phyloP scores from a whole-genome alignment of 2,329 filamentous ascomycete species.

The Fusarium oxysporum region DNA sequence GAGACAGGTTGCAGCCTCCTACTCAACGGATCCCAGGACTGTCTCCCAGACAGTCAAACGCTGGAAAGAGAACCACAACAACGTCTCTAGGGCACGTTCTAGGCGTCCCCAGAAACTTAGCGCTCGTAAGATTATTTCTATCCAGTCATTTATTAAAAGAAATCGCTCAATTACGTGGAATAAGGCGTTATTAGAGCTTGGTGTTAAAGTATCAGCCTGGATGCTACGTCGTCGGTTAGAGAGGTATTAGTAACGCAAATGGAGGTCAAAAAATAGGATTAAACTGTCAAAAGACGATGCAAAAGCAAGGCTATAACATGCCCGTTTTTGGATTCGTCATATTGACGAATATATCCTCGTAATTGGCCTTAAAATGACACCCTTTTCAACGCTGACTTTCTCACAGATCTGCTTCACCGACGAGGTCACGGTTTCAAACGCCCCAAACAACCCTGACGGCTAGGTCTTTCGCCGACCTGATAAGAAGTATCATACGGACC shows the following conservation, averaged over 20 bases:
- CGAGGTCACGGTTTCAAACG: neutral
- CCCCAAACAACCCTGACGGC: neutral
- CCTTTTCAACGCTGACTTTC: neutral
- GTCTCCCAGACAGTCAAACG: no score
- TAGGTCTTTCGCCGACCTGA: neutral
- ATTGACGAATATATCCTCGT: neutral
- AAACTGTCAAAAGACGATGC: neutral
- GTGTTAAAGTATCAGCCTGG: no score
- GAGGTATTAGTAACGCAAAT: no score
- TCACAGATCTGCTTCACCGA: neutral
- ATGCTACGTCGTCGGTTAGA: accelerated
- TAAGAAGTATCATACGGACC: neutral
- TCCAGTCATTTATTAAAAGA: no score
- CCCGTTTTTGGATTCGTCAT: neutral
- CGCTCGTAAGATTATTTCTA: no score
- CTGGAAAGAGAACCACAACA: no score
- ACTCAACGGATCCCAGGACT: no score
- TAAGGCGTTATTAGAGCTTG: no score
- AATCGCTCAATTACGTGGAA: no score
- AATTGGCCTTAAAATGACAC: neutral
- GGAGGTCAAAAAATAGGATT: neutral
- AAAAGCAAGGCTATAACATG: neutral
- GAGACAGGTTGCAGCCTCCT: no score
- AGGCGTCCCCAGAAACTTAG: no score
- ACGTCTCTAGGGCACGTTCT: no score